phyloP scores from a whole-genome alignment of 495 filamentous ascomycete genomes.

The Margaritispora aquatica region DNA sequence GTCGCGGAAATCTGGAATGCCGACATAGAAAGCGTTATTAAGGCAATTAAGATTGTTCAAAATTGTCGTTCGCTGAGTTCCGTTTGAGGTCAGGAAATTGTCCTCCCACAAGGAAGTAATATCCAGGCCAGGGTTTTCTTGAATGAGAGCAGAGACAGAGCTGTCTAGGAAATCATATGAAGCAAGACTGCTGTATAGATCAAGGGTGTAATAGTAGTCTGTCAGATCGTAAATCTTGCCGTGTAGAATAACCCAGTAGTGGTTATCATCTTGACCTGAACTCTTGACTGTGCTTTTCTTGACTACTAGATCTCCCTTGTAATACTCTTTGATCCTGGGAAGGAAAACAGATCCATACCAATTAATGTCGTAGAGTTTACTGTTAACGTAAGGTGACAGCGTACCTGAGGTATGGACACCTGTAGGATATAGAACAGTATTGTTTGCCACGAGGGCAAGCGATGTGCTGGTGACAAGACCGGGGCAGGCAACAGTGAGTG shows the following conservation, averaged over 20 bases:
- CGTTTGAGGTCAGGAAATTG: conserved; percentile 28
- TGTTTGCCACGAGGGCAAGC: conserved; percentile 29
- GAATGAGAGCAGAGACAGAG: conserved; percentile 56
- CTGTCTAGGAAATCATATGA: conserved; percentile 63
- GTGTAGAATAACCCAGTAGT: conserved; percentile 74
- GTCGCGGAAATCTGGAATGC: conserved; percentile 78
- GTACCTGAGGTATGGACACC: conserved; percentile 68
- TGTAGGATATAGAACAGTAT: conserved; percentile 15
- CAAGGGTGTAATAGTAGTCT: conserved; percentile 75
- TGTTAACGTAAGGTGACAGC: conserved; percentile 42
- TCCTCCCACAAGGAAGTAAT: conserved; percentile 59
- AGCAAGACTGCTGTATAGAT: conserved; percentile 28
- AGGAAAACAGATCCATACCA: conserved; percentile 77
- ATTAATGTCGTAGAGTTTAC: conserved; percentile 49
- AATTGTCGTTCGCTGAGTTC: conserved; percentile 31
- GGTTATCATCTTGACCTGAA: conserved; percentile 58
- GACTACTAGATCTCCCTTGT: conserved; percentile 81
- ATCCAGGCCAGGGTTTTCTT: conserved; percentile 70
- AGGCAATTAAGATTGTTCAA: conserved; percentile 71
- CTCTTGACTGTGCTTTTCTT: conserved; percentile 44
- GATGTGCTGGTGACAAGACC: conserved; percentile 48
- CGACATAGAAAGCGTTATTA: conserved; percentile 75
- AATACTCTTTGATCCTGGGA: conserved; percentile 75
- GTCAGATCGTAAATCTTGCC: conserved; percentile 80
- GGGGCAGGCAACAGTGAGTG: conserved; percentile 67